These are phyloP conservation scores for Verticillium longisporum DNA, from an alignment of 2,329 filamentous ascomycete species.

Conservation along the genomic window DNA sequence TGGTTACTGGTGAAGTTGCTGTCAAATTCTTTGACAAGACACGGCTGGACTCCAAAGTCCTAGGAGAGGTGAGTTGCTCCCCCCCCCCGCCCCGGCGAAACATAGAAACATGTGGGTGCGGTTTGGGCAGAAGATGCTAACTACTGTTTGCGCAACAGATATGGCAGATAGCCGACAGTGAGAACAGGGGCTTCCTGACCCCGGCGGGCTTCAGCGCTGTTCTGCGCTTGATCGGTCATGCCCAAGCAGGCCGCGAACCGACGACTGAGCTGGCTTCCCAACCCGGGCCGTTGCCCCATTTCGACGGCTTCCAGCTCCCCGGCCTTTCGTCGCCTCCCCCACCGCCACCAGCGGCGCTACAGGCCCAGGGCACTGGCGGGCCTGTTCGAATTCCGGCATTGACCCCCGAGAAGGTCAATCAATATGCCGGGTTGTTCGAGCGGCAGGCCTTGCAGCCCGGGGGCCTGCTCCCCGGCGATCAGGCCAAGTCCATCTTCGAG, in stretches of 20 bases:
- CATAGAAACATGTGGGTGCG: background rate
- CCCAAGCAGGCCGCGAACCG: slow-evolving; percentile 80
- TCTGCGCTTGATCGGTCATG: slow-evolving; percentile 89
- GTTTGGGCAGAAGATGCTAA: background rate
- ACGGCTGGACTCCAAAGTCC: slow-evolving; percentile 71
- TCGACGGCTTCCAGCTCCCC: slow-evolving; percentile 61
- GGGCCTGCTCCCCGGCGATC: slow-evolving; percentile 68
- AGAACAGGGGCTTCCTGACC: slow-evolving; percentile 91
- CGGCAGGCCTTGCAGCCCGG: slow-evolving; percentile 74
- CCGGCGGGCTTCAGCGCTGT: slow-evolving; percentile 91
- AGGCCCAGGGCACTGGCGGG: slow-evolving; percentile 52
- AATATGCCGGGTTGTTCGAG: slow-evolving; percentile 87
- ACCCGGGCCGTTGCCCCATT: slow-evolving; percentile 83
- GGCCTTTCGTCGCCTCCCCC: slow-evolving; percentile 31
- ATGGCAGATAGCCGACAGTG: slow-evolving; percentile 97
- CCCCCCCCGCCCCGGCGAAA: background rate
- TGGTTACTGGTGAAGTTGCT: slow-evolving; percentile 91
- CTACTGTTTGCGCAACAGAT: slow-evolving; percentile 51
- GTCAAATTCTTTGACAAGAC: slow-evolving; percentile 99
- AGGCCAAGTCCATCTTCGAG: slow-evolving; percentile 91
- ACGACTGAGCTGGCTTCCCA: slow-evolving; percentile 75
- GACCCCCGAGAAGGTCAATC: slow-evolving; percentile 78
- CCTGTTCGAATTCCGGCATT: slow-evolving; percentile 84
- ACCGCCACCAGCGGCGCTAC: slow-evolving; percentile 41
- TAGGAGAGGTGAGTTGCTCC: slow-evolving; percentile 71